Percentiles rank a stretch among this genome's conserved stretches.
phyloP scores from a whole-genome alignment of 2,329 filamentous ascomycete genomes.

The Cladosporium sp. region DNA sequence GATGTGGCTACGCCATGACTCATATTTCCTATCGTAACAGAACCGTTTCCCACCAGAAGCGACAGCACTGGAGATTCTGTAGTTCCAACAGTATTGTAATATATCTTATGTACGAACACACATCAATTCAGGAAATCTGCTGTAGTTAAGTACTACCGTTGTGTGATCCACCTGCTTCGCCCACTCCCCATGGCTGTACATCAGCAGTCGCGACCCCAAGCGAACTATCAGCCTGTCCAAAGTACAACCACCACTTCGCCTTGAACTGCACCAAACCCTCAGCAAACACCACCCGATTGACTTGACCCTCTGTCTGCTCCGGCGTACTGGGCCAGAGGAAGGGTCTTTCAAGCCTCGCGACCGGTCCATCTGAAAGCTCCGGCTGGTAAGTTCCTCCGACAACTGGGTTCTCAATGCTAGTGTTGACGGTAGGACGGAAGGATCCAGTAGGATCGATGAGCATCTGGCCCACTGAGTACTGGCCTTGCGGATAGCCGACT shows the following conservation, averaged over 20 bases:
- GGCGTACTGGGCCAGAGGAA: slow-evolving; percentile 31
- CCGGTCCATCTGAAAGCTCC: slow-evolving; percentile 28
- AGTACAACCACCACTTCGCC: slow-evolving; percentile 37
- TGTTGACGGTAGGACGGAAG: slow-evolving; percentile 22
- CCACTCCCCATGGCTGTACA: slow-evolving; percentile 21
- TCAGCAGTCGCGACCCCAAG: slow-evolving; percentile 23
- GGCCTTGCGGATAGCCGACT: slow-evolving; percentile 31
- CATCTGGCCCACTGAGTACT: slow-evolving; percentile 39
- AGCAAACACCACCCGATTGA: slow-evolving; percentile 36
- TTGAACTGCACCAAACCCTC: slow-evolving; percentile 39
- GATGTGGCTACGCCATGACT: background rate
- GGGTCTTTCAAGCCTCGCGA: slow-evolving; percentile 36
- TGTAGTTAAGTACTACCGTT: no score
- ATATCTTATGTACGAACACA: background rate
- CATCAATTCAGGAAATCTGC: no score
- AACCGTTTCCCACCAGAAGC: background rate
- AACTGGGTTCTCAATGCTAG: slow-evolving; percentile 21
- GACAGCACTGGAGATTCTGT: background rate
- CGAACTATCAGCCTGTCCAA: slow-evolving; percentile 31
- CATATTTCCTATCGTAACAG: background rate
- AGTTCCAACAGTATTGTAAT: background rate
- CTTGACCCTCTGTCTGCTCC: slow-evolving; percentile 35
- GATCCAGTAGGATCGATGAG: slow-evolving; percentile 32
- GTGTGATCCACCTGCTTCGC: background rate
- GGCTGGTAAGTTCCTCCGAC: slow-evolving; percentile 23